Conservation (phyloP, 306 rosid genomes). For the Crotalaria pallida region DNA sequence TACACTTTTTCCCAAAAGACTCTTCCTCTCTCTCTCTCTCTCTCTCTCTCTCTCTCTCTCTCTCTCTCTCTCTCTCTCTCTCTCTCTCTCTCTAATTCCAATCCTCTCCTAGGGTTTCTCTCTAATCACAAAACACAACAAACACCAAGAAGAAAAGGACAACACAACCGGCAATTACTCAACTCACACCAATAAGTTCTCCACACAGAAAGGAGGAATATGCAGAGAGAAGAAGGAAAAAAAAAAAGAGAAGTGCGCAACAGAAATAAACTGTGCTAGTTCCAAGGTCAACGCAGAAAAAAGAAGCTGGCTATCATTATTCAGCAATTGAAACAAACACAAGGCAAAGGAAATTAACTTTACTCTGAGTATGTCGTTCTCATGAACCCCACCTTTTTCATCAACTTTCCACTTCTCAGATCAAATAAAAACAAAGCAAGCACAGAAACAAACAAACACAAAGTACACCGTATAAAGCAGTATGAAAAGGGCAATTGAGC, state of each 20-base stretch:
- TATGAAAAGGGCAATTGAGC: neutral
- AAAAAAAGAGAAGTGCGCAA: neutral
- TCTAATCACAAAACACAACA: neutral
- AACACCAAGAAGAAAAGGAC: conserved; percentile 22
- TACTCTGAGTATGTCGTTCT: conserved; percentile 17
- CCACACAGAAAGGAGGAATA: conserved; percentile 4
- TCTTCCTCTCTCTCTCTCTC: too few relatives aligned
- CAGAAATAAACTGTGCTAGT: conserved; percentile 25
- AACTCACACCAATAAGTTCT: conserved; percentile 18
- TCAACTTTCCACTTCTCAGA: neutral
- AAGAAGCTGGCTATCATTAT: conserved; percentile 21
- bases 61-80: too few relatives aligned
- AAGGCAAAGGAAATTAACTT: conserved; percentile 12
- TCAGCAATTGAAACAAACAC: neutral
- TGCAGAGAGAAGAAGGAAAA: neutral
- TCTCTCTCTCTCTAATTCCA: neutral
- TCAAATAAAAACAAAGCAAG: neutral
- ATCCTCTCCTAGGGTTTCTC: neutral
- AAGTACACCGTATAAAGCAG: neutral
- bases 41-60: too few relatives aligned
- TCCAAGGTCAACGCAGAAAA: conserved; percentile 50
- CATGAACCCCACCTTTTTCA: conserved; percentile 20
- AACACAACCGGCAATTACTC: conserved; percentile 21
- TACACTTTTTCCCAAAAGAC: conserved; percentile 16
- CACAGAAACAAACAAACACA: neutral